A percentile compares a stretch with the other conserved stretches of the same genome.
Conservation (phyloP, 495 filamentous ascomycete genomes). For the Daldinia caldariorum region DNA sequence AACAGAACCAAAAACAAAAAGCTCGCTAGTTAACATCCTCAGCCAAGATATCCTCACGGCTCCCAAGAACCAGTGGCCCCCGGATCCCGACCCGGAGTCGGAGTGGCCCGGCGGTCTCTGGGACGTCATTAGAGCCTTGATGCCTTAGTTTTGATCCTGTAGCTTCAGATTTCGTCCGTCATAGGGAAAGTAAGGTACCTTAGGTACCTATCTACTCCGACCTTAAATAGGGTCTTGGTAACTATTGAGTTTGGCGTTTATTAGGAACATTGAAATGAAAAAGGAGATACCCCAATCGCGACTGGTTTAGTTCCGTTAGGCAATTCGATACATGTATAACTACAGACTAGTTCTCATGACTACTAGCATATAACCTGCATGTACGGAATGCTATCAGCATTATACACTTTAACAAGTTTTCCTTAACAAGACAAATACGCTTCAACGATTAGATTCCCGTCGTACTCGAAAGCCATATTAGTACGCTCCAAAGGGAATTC, state of each 20-base stretch:
- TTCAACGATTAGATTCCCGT: neutral
- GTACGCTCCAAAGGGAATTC: neutral
- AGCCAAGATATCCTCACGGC: slow-evolving; percentile 20
- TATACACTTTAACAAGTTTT: neutral
- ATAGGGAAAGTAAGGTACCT: no score
- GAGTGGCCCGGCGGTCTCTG: slow-evolving; percentile 44
- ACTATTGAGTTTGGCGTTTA: slow-evolving; percentile 31
- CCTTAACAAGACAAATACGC: neutral
- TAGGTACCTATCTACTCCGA: neutral
- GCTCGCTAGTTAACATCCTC: slow-evolving; percentile 48
- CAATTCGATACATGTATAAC: neutral
- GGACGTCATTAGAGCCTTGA: slow-evolving; percentile 38
- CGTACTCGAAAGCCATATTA: neutral
- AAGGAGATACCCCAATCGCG: slow-evolving; percentile 29
- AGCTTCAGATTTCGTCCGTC: neutral
- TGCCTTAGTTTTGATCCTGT: slow-evolving; percentile 4
- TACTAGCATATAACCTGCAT: neutral
- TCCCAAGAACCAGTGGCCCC: slow-evolving; percentile 39
- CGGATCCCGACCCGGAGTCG: slow-evolving; percentile 34
- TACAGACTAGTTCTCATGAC: neutral
- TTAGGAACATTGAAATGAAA: no score
- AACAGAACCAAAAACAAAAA: slow-evolving; percentile 22
- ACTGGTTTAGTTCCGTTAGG: neutral
- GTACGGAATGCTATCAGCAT: neutral
- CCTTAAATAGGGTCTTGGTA: neutral